Evolutionary conservation across 78 protist genomes (phyloP).

Genomic region (Protostelium mycophagum): DNA sequence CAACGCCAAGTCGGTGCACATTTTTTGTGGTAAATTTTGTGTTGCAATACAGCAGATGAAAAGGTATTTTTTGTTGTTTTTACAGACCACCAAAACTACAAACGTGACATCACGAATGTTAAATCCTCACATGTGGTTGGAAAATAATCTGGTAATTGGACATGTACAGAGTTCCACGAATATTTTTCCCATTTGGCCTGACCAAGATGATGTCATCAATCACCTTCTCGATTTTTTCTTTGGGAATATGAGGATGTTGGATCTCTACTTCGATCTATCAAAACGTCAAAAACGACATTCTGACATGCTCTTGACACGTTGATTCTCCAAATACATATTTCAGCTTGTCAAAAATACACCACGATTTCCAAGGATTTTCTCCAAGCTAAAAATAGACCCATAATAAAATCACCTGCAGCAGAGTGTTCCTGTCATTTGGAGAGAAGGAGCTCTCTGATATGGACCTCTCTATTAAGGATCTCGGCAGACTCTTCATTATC

Average conservation of each 20-base stretch:
- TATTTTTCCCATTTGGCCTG: neutral
- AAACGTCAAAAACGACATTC: no score
- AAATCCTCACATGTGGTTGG: neutral
- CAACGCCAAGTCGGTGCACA: no score
- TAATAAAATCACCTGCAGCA: neutral
- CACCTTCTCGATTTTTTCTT: neutral
- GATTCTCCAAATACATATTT: no score
- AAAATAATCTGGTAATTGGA: neutral
- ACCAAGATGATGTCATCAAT: neutral
- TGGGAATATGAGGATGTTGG: neutral
- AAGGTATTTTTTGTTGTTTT: no score
- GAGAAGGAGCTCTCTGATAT: neutral
- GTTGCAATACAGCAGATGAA: no score
- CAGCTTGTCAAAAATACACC: no score
- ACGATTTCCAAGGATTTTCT: no score
- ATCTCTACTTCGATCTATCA: neutral
- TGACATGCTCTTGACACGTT: neutral
- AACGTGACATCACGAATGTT: no score
- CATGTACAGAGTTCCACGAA: neutral
- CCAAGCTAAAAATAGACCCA: no score
- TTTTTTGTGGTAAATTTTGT: no score
- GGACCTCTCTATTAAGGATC: neutral
- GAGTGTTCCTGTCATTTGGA: neutral
- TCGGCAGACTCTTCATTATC: neutral
- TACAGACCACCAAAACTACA: no score